Evolutionary conservation across 768 basidiomycete genomes (phyloP).

Genomic region (Lactarius sanguifluus): DNA sequence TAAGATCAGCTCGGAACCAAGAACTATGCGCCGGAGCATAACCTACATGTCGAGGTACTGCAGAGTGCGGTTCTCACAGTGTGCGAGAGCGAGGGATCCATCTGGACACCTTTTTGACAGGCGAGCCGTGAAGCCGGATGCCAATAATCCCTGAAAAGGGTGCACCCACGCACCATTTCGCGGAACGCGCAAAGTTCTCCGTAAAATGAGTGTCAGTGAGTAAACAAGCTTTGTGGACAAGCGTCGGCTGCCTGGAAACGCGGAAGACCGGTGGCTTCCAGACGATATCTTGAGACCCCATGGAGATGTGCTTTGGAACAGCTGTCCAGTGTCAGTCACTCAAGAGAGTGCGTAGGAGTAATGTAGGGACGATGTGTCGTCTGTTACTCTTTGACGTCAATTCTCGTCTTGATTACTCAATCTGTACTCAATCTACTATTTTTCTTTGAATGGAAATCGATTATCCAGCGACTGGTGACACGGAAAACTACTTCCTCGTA

Average conservation of each 20-base stretch:
- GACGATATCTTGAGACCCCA: conserved; percentile 11
- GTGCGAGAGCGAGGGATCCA: conserved; percentile 62
- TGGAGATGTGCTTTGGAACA: background rate
- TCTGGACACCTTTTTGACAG: conserved; percentile 64
- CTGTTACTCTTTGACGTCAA: conserved; percentile 11
- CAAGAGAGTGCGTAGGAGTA: too few species aligned
- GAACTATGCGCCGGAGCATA: too few species aligned
- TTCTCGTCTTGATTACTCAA: background rate
- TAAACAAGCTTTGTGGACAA: conserved; percentile 8
- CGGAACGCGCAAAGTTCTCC: conserved; percentile 29
- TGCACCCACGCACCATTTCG: conserved; percentile 25
- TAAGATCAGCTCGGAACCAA: background rate
- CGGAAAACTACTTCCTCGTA: background rate
- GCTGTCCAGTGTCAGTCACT: too few species aligned
- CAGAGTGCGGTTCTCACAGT: conserved; percentile 70
- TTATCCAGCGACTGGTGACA: background rate
- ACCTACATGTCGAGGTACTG: conserved; percentile 55
- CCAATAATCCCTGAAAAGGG: conserved; percentile 3
- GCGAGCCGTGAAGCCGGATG: conserved; percentile 4
- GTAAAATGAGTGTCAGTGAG: conserved; percentile 17
- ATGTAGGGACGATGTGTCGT: background rate
- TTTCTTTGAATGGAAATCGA: background rate
- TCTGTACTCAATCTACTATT: background rate
- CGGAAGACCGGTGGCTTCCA: conserved; percentile 27
- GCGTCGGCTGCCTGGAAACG: conserved; percentile 19